Evolutionary conservation across 495 filamentous ascomycete species (phyloP), one percentile per base, ranked within the genome.

Genomic region (Aspergillus egyptiacus): DNA sequence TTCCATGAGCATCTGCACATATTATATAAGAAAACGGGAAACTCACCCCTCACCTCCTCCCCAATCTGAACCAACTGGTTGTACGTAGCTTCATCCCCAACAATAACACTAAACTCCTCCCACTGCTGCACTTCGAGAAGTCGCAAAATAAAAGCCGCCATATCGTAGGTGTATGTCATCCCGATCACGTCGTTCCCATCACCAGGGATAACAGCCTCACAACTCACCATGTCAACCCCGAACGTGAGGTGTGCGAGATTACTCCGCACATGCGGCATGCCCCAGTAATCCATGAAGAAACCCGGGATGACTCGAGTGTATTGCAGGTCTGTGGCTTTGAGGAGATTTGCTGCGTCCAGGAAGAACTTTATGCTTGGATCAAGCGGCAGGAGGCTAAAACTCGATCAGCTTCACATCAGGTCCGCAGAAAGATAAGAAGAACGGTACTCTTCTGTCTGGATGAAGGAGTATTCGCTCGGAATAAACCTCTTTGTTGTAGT

Each of bases 241-340:
- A 78, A 62, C 1, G 61, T 59, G 6, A 60, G 58, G 2, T 67
- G 73, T 5, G 58, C 46, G 6, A 70, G 56, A 51, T 78, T 59
- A 18, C 71, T 74, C 49, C 59, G 51, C 35, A 72, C 51, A 24
- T 63, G 43, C 15, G 74, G 76, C 61, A 76, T 68, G 24, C 70
- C 73, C 59, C 63, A 80, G 56, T 78, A 79, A 54, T 82, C 76
- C 61, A 79, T 70, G 51, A 80, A 79, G 56, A 69, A 73, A 2
- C 76, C 79, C 20, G 67, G 72, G 30, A 67, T 60, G 25, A 80
- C 64, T 5, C 63, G 57, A 23, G 77, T 82, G 36, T 61, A 76
- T 48, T 78, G 62, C 14, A 81, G 67, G 9, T 57, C 47, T 0
- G 51, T 24, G 25, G 62, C 51, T 28, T 63, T 58, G 4, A 71